These are phyloP conservation scores for Thraustochytrium sp. DNA, from an alignment of 352 stramenopile species.

Conservation along the genomic window DNA sequence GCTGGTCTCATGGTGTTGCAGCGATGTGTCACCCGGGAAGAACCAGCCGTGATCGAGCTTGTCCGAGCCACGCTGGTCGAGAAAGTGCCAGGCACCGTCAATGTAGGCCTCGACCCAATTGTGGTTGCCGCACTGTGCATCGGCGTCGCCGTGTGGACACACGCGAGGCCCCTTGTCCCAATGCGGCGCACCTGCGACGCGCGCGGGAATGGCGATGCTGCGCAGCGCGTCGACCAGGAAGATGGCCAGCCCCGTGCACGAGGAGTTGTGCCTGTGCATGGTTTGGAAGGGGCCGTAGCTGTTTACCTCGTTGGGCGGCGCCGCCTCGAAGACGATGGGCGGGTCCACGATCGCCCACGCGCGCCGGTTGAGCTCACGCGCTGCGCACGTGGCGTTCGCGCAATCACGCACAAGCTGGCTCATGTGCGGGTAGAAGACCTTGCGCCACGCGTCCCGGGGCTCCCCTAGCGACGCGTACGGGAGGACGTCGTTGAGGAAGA, in stretches of 20 bases:
- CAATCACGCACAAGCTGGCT: not conserved
- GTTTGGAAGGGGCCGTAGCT: slow-evolving; percentile 37
- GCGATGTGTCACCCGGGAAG: slow-evolving; percentile 46
- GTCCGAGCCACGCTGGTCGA: slow-evolving; percentile 56
- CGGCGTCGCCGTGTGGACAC: slow-evolving; percentile 51
- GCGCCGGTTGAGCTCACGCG: not conserved
- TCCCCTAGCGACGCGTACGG: slow-evolving; percentile 22
- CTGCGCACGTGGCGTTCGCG: not conserved
- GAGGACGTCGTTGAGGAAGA: slow-evolving; percentile 36
- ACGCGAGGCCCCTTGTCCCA: slow-evolving; percentile 49
- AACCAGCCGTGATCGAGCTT: slow-evolving; percentile 59
- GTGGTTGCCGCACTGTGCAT: slow-evolving; percentile 60
- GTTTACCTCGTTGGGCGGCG: not conserved
- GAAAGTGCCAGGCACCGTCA: slow-evolving; percentile 56
- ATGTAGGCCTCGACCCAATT: slow-evolving; percentile 68
- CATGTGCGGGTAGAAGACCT: not conserved
- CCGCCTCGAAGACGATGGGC: slow-evolving; percentile 1
- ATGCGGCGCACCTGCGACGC: slow-evolving; percentile 59
- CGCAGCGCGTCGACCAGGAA: slow-evolving; percentile 58
- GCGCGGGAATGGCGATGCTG: slow-evolving; percentile 56
- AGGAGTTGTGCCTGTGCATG: slow-evolving; percentile 49
- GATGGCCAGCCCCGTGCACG: slow-evolving; percentile 61
- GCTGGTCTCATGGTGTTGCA: not conserved
- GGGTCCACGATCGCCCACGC: slow-evolving; percentile 8
- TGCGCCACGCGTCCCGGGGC: slow-evolving; percentile 1